These are phyloP conservation scores for Carex arenaria DNA, from an alignment of 202 grass and related monocot genomes.

Conservation along the genomic window DNA sequence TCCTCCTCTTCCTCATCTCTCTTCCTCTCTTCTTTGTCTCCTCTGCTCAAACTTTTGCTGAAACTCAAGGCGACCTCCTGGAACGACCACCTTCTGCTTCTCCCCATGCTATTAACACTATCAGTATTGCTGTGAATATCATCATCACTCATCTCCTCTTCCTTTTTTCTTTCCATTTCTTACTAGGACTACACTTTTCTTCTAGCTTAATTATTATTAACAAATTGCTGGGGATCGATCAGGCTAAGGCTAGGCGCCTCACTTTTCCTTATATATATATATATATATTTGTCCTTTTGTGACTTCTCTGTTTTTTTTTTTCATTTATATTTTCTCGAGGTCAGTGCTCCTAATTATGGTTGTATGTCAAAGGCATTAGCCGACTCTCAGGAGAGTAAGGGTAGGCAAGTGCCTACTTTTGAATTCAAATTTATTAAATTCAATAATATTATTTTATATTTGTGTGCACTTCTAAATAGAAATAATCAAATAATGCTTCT, in stretches of 20 bases:
- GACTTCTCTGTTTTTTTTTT: no score
- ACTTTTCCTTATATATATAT: no score
- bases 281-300: no score
- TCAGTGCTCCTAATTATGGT: no score
- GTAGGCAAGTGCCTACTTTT: no score
- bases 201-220: neutral
- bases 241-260: neutral
- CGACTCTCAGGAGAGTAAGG: no score
- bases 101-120: neutral
- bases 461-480: no score
- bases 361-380: no score
- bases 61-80: slow-evolving; percentile 15
- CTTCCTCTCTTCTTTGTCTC: neutral
- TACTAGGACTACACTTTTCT: neutral
- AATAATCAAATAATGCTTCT: no score
- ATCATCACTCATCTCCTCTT: neutral
- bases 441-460: no score
- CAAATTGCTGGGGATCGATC: neutral
- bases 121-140: neutral
- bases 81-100: neutral
- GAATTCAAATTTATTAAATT: no score
- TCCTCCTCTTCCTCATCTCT: slow-evolving; percentile 26
- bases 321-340: no score
- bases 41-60: neutral
- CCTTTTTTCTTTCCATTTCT: neutral